Conservation (phyloP, 371 early-diverging fungal genomes). For the Mortierella sp. region DNA sequence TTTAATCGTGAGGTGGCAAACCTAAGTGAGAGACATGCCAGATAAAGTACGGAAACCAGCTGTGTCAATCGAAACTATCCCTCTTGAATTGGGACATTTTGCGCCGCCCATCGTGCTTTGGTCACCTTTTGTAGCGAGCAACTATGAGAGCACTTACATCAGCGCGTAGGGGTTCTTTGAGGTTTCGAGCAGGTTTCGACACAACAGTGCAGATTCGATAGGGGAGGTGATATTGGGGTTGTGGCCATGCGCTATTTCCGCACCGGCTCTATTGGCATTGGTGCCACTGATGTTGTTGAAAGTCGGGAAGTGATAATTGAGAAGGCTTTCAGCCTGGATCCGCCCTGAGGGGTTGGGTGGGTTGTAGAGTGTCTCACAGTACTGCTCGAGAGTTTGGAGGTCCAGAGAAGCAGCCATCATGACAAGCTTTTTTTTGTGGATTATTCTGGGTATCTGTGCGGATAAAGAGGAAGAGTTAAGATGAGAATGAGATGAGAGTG, state of each 20-base stretch:
- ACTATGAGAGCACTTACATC: slow-evolving; percentile 63
- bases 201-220: slow-evolving; percentile 78
- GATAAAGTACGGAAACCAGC: not conserved
- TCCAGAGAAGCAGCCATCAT: slow-evolving; percentile 38
- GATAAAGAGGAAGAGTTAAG: not conserved
- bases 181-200: slow-evolving; percentile 77
- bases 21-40: slow-evolving; percentile 16
- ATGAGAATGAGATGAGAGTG: not conserved
- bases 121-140: not conserved
- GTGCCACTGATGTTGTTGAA: slow-evolving; percentile 66
- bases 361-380: slow-evolving; percentile 71
- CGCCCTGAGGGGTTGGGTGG: slow-evolving; percentile 73
- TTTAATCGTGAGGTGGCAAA: slow-evolving; percentile 80
- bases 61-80: not conserved
- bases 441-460: not conserved
- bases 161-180: slow-evolving; percentile 81
- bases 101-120: not conserved
- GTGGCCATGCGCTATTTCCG: slow-evolving; percentile 39
- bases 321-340: slow-evolving; percentile 77
- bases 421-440: not conserved
- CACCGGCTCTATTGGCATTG: slow-evolving; percentile 64
- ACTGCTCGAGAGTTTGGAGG: slow-evolving; percentile 42
- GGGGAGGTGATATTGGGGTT: slow-evolving; percentile 71
- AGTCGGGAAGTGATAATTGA: slow-evolving; percentile 88
- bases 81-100: not conserved